Evolutionary conservation across 139 green algal species (phyloP).

Genomic region (Pseudopediastrum boryanum): DNA sequence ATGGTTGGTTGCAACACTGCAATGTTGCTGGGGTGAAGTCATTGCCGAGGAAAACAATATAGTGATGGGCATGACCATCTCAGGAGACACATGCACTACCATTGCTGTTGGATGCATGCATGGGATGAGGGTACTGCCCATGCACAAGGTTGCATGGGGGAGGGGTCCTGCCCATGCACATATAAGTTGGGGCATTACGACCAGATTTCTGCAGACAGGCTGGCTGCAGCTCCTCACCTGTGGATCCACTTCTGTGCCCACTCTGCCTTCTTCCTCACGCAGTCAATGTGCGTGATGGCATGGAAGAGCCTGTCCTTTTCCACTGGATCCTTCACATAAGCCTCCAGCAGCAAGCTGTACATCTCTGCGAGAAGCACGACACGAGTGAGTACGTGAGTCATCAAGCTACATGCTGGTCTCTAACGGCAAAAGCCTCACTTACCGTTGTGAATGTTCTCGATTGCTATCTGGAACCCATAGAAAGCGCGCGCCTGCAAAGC

Average conservation of each 20-base stretch:
- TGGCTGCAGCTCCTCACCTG: conserved; percentile 62
- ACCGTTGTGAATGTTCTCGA: conserved; percentile 99
- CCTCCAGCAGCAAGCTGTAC: conserved; percentile 98
- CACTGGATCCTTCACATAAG: conserved; percentile 93
- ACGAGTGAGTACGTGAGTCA: not conserved
- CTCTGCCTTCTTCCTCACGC: conserved; percentile 93
- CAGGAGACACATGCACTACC: no score
- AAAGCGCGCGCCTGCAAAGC: conserved; percentile 89
- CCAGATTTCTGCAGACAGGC: no score
- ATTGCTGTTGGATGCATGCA: no score
- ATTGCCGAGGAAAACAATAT: no score
- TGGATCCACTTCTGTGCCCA: conserved; percentile 98
- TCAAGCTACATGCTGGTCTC: not conserved
- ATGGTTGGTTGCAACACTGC: no score
- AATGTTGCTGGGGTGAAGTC: no score
- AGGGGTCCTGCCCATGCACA: no score
- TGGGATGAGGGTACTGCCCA: no score
- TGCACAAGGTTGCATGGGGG: no score
- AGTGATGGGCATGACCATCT: no score
- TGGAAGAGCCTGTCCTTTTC: conserved; percentile 89
- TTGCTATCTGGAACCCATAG: conserved; percentile 99
- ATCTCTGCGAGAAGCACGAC: conserved; percentile 81
- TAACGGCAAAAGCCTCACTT: not conserved
- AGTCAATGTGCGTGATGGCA: conserved; percentile 92
- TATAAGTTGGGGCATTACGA: no score